phyloP scores from a whole-genome alignment of 1,284 basidiomycete genomes.

The Cryptococcus sp. region DNA sequence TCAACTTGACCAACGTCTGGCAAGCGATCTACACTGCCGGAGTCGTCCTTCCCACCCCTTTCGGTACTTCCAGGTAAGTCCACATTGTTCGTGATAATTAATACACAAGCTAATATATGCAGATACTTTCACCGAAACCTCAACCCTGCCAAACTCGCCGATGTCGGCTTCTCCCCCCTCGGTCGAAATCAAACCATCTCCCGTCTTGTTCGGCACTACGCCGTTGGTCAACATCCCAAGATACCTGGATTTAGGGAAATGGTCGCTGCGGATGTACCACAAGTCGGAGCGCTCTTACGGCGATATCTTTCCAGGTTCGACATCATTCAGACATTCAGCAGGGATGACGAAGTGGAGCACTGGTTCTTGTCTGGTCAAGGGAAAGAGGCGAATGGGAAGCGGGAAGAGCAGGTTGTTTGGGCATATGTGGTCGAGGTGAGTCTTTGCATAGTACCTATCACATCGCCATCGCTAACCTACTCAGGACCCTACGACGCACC shows the following conservation, averaged over 20 bases:
- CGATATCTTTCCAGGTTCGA: conserved; percentile 82
- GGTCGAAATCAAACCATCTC: conserved; percentile 79
- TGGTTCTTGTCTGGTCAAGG: conserved; percentile 84
- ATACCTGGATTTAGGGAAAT: conserved; percentile 79
- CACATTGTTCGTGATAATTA: neutral
- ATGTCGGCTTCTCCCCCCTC: conserved; percentile 83
- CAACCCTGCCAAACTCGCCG: conserved; percentile 87
- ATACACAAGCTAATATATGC: neutral
- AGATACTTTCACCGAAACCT: conserved; percentile 92
- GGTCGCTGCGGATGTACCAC: conserved; percentile 67
- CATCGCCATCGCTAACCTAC: neutral
- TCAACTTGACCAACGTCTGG: conserved; percentile 83
- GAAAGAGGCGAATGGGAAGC: conserved; percentile 53
- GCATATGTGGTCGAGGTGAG: conserved; percentile 89
- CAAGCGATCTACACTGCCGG: conserved; percentile 98
- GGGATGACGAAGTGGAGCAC: conserved; percentile 74
- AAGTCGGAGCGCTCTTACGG: conserved; percentile 68
- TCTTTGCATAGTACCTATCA: conserved; percentile 4
- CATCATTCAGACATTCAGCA: conserved; percentile 68
- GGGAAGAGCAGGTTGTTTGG: conserved; percentile 86
- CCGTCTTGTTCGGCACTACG: conserved; percentile 70
- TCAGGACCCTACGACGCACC: conserved; percentile 71
- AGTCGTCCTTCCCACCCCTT: conserved; percentile 81
- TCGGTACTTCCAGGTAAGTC: conserved; percentile 68
- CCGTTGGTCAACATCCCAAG: conserved; percentile 52